These are phyloP conservation scores for Rachicladosporium sp. DNA, from an alignment of 2,329 filamentous ascomycete genomes.

Conservation along the genomic window DNA sequence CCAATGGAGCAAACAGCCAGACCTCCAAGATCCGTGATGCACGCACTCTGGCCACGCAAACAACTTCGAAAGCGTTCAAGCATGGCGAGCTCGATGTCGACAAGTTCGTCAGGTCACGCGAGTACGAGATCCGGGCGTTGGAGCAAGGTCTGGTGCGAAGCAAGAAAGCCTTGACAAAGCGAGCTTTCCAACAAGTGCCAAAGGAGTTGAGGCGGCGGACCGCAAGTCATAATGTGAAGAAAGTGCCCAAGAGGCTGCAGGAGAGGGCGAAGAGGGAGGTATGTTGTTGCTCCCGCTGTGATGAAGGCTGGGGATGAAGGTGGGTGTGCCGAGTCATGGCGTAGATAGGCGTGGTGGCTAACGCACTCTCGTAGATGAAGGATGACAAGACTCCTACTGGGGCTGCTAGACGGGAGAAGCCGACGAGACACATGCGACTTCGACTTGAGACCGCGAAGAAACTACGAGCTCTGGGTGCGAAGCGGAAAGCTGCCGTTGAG, in stretches of 20 bases:
- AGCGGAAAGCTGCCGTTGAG: conserved; percentile 33
- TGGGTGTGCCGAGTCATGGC: conserved; percentile 6
- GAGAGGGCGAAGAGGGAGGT: conserved; percentile 51
- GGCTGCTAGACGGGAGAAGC: conserved; percentile 51
- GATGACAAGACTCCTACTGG: conserved; percentile 86
- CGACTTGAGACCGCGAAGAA: conserved; percentile 66
- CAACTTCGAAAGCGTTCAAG: conserved; percentile 28
- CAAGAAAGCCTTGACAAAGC: conserved; percentile 49
- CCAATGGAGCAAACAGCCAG: conserved; percentile 7
- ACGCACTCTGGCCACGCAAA: conserved; percentile 7
- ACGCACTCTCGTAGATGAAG: conserved; percentile 48
- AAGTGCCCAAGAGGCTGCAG: conserved; percentile 67
- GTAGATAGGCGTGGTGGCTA: conserved; percentile 6
- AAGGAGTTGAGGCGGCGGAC: conserved; percentile 73
- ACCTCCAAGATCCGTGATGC: conserved; percentile 18
- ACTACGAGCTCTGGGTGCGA: conserved; percentile 48
- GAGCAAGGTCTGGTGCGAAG: conserved; percentile 70
- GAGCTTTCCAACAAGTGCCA: conserved; percentile 86
- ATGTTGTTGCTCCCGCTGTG: conserved; percentile 6
- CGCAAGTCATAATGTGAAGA: conserved; percentile 88
- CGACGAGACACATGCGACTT: conserved; percentile 40
- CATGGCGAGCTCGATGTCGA: conserved; percentile 74
- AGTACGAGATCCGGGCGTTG: conserved; percentile 79
- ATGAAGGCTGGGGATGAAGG: conserved; percentile 6
- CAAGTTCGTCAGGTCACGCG: conserved; percentile 70